These are phyloP conservation scores for Sporobolomyces phaffii DNA, from an alignment of 768 basidiomycete species.

Conservation along the genomic window DNA sequence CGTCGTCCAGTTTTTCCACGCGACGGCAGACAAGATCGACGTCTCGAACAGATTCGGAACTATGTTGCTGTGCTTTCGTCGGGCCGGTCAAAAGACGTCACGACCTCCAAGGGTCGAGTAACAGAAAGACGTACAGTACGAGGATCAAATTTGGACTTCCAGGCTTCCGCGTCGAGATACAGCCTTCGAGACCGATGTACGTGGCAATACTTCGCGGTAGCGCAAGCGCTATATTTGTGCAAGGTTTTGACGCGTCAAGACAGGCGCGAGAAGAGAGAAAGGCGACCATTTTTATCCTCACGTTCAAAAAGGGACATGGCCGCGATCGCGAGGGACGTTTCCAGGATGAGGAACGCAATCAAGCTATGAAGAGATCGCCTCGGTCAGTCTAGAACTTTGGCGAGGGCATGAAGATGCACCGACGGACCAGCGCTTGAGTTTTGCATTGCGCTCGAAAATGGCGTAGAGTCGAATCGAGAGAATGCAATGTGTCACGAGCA, in stretches of 20 bases:
- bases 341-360: not conserved
- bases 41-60: not conserved
- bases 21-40: not conserved
- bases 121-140: not conserved
- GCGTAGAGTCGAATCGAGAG: not conserved
- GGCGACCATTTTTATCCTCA: no score
- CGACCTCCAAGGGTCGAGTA: not conserved
- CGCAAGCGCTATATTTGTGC: not conserved
- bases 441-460: not conserved
- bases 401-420: not conserved
- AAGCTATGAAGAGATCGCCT: not conserved
- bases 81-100: not conserved
- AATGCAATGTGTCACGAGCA: not conserved
- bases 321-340: not conserved
- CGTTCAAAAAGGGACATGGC: not conserved
- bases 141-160: not conserved
- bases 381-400: not conserved
- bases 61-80: not conserved
- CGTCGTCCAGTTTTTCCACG: not conserved
- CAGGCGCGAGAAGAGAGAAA: no score
- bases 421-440: not conserved
- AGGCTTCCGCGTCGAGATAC: not conserved
- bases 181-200: not conserved
- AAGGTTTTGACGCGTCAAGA: no score
- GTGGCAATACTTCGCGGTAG: not conserved